Conservation (phyloP, 1,284 basidiomycete species). For the Ceratobasidium sp. region DNA sequence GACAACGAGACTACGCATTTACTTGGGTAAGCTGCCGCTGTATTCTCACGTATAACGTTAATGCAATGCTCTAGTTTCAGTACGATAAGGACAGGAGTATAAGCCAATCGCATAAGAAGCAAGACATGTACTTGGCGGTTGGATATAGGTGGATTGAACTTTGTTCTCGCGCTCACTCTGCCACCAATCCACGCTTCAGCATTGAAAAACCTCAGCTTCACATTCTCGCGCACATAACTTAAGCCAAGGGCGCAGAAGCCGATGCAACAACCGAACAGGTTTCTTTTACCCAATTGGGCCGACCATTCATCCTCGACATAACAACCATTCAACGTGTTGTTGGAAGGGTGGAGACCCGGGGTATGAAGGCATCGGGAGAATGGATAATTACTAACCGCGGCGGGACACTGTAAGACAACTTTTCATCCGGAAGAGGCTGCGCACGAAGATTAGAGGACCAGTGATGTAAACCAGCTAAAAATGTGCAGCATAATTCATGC, state of each 20-base stretch:
- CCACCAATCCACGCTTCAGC: conserved; percentile 5
- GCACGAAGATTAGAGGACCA: too few species aligned
- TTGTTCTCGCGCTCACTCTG: conserved; percentile 46
- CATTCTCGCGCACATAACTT: conserved; percentile 21
- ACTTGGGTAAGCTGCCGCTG: conserved; percentile 43
- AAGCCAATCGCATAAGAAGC: conserved; percentile 13
- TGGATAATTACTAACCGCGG: conserved; percentile 18
- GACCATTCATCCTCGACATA: conserved; percentile 32
- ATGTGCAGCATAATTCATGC: too few species aligned
- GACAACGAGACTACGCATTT: conserved; percentile 5
- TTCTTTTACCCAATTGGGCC: conserved; percentile 1
- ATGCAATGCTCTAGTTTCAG: conserved; percentile 52
- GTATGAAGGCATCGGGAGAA: not conserved
- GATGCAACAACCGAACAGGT: conserved; percentile 1
- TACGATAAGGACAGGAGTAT: conserved; percentile 54
- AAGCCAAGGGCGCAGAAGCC: conserved; percentile 13
- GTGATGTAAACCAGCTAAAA: too few species aligned
- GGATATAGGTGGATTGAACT: conserved; percentile 53
- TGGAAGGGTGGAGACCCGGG: not conserved
- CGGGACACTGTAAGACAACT: too few species aligned
- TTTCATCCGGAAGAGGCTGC: too few species aligned
- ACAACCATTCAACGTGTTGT: not conserved
- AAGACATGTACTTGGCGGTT: conserved; percentile 34
- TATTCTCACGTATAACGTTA: not conserved
- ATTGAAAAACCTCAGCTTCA: conserved; percentile 7